Percentiles rank a stretch among this genome's conserved stretches.
Evolutionary conservation across 345 rosid species (phyloP).

Genomic region (Murraya paniculata): DNA sequence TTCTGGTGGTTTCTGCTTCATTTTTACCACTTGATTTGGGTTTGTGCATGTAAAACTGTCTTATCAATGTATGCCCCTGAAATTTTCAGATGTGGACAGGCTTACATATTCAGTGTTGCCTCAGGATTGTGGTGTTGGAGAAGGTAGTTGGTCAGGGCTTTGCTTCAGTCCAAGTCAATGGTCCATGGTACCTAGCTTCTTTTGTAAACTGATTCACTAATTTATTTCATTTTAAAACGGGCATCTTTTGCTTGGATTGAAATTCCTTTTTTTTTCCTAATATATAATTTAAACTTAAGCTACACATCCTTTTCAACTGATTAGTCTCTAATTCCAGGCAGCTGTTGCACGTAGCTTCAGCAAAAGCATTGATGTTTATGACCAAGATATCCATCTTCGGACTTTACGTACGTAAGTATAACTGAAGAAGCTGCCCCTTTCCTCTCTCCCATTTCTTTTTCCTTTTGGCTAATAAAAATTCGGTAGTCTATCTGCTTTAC

Average conservation of each 20-base stretch:
- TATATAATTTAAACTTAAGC: neutral
- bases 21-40: neutral
- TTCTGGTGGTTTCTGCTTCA: constrained; percentile 6
- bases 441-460: neutral
- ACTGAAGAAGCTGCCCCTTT: neutral
- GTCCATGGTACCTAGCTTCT: constrained; percentile 44
- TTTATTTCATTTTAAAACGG: neutral
- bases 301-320: constrained; percentile 3
- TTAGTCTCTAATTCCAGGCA: constrained; percentile 35
- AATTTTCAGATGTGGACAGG: constrained; percentile 44
- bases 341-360: constrained; percentile 65
- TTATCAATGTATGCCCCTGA: constrained; percentile 17
- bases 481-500: neutral
- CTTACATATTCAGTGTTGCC: constrained; percentile 63
- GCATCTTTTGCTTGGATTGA: neutral
- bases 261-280: neutral
- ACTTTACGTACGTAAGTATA: constrained; percentile 53
- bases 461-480: neutral
- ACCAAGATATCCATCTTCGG: constrained; percentile 66
- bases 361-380: constrained; percentile 62
- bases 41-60: constrained; percentile 9
- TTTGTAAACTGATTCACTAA: neutral
- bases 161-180: constrained; percentile 69
- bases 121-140: constrained; percentile 66
- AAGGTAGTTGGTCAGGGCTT: constrained; percentile 73